Evolutionary conservation across 2,329 filamentous ascomycete species (phyloP).

Genomic region (Alternaria longipes): DNA sequence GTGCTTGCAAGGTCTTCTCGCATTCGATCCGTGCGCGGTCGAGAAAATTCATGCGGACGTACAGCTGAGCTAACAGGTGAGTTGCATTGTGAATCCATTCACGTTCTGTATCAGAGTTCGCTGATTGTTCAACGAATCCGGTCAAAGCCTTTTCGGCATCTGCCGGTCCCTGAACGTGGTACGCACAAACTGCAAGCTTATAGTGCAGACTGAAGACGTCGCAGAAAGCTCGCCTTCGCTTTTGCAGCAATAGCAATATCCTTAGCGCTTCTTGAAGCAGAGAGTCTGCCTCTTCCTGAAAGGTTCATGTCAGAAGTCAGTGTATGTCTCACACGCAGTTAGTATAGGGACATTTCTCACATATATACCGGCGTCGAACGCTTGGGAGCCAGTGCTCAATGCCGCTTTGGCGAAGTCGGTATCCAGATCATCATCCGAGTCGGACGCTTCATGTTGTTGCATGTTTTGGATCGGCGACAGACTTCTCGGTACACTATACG

Average conservation of each 20-base stretch:
- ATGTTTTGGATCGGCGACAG: not conserved
- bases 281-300: slow-evolving; percentile 28
- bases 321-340: no score
- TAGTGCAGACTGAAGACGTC: slow-evolving; percentile 39
- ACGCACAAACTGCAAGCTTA: slow-evolving; percentile 39
- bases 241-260: slow-evolving; percentile 32
- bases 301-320: no score
- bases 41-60: slow-evolving; percentile 31
- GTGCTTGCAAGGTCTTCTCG: slow-evolving; percentile 38
- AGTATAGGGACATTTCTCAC: not conserved
- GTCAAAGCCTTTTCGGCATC: slow-evolving; percentile 34
- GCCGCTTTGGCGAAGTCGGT: slow-evolving; percentile 39
- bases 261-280: slow-evolving; percentile 40
- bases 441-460: slow-evolving; percentile 10
- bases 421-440: slow-evolving; percentile 38
- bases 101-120: slow-evolving; percentile 25
- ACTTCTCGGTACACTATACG: not conserved
- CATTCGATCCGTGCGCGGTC: slow-evolving; percentile 35
- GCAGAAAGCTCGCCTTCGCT: slow-evolving; percentile 29
- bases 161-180: slow-evolving; percentile 28
- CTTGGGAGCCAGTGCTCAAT: slow-evolving; percentile 30
- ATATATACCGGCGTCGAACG: slow-evolving; percentile 36
- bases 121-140: slow-evolving; percentile 27
- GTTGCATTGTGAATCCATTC: slow-evolving; percentile 28
- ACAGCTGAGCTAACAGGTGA: slow-evolving; percentile 38